These are phyloP conservation scores for Chenopodium suecicum DNA, from an alignment of 148 eudicot genomes.

Conservation along the genomic window DNA sequence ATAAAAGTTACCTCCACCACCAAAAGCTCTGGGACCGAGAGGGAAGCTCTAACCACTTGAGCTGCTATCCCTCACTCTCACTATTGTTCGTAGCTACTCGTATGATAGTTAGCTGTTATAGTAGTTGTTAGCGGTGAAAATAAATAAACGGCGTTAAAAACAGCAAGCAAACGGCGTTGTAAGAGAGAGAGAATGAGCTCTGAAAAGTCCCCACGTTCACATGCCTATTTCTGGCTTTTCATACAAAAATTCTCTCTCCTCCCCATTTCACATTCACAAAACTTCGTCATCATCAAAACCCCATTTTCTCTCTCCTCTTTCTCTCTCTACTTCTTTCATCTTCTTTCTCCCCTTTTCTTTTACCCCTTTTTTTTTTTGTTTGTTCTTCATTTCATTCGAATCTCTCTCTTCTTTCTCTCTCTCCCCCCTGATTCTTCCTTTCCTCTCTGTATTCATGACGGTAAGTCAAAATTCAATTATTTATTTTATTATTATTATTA, in stretches of 20 bases:
- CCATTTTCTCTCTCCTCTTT: neutral
- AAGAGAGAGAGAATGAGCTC: neutral
- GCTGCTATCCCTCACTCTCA: too few relatives aligned
- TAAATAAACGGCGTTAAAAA: neutral
- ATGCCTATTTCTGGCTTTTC: constrained; percentile 30
- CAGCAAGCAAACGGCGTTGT: neutral
- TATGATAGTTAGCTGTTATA: too few relatives aligned
- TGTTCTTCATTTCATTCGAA: neutral
- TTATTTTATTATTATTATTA: neutral
- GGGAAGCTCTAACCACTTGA: too few relatives aligned
- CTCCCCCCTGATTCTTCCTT: neutral
- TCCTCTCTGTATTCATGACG: constrained; percentile 39
- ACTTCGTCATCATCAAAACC: constrained; percentile 3
- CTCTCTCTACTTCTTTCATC: constrained; percentile 1
- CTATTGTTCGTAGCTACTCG: too few relatives aligned
- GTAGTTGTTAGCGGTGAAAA: too few relatives aligned
- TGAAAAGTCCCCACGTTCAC: constrained; percentile 36
- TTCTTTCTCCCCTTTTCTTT: neutral
- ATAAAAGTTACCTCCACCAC: too few relatives aligned
- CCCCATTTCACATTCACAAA: constrained; percentile 11
- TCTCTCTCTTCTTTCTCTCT: constrained; percentile 8
- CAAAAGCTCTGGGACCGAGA: too few relatives aligned
- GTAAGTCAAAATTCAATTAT: constrained; percentile 16
- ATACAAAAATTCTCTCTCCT: neutral
- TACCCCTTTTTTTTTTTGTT: neutral